A percentile compares a stretch with the other conserved stretches of the same genome.
Conservation (phyloP, 371 early-diverging fungal genomes). For the Rhizomucor pusillus region DNA sequence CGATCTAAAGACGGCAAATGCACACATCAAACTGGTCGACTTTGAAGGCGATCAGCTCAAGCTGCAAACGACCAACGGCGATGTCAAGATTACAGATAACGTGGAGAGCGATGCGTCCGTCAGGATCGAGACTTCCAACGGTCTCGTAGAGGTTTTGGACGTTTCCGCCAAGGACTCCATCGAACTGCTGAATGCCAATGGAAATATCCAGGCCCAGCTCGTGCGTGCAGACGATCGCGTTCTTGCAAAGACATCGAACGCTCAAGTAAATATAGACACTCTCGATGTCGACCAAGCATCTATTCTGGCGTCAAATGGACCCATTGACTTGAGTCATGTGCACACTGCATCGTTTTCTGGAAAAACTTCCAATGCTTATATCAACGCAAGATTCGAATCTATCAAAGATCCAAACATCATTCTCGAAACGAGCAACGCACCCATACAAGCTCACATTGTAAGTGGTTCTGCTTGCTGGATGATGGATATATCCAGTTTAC, state of each 20-base stretch:
- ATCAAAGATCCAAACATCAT: conserved; percentile 7
- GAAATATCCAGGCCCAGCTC: conserved; percentile 1
- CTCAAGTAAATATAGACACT: not conserved
- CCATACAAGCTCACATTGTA: conserved; percentile 16
- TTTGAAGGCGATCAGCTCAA: conserved; percentile 6
- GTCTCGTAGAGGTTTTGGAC: conserved; percentile 1
- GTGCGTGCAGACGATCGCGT: conserved; percentile 11
- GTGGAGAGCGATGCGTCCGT: conserved; percentile 10
- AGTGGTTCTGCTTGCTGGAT: too few relatives aligned
- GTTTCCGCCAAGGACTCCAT: conserved; percentile 5
- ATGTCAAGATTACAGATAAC: conserved; percentile 1
- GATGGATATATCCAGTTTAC: too few relatives aligned
- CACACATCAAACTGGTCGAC: not conserved
- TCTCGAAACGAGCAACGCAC: conserved; percentile 12
- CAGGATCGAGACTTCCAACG: conserved; percentile 14
- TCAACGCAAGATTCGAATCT: conserved; percentile 8
- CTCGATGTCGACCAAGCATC: conserved; percentile 3
- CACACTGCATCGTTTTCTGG: conserved; percentile 3
- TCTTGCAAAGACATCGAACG: conserved; percentile 15
- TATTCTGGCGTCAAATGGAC: conserved; percentile 9
- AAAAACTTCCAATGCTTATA: conserved; percentile 19
- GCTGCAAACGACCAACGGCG: conserved; percentile 14
- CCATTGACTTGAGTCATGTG: conserved; percentile 1
- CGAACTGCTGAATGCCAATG: conserved; percentile 6
- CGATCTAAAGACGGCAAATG: conserved; percentile 3